These are phyloP conservation scores for Salicornia ramosissima DNA, from an alignment of 148 eudicot species.

Conservation along the genomic window DNA sequence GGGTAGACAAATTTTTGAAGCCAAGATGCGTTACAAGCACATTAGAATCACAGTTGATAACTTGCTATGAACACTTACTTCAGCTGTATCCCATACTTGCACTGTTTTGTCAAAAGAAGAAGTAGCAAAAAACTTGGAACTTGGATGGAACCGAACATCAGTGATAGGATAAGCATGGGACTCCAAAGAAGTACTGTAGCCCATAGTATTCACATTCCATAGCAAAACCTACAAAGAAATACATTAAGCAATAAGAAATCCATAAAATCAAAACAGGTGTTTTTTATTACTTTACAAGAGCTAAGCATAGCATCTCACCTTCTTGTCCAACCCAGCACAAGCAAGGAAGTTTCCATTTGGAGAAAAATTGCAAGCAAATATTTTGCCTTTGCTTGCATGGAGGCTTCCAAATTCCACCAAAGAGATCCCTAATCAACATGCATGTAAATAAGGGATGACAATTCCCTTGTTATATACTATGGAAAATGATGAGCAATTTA, in stretches of 20 bases:
- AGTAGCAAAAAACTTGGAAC: slow-evolving; percentile 42
- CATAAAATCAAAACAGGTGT: not conserved
- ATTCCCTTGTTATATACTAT: not conserved
- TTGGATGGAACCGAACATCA: slow-evolving; percentile 48
- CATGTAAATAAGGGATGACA: slow-evolving; percentile 3
- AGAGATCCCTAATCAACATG: slow-evolving; percentile 16
- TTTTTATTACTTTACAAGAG: not conserved
- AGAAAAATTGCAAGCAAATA: slow-evolving; percentile 48
- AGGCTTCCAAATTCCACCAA: slow-evolving; percentile 23
- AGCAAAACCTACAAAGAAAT: slow-evolving; percentile 30
- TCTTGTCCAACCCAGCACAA: slow-evolving; percentile 49
- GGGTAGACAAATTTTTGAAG: not conserved
- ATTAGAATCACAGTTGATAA: not conserved
- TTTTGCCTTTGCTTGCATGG: slow-evolving; percentile 28
- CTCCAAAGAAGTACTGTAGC: slow-evolving; percentile 10
- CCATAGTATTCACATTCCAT: slow-evolving; percentile 25
- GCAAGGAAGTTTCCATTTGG: slow-evolving; percentile 44
- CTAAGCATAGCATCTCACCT: slow-evolving; percentile 29
- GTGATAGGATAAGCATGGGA: slow-evolving; percentile 33
- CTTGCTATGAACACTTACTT: slow-evolving; percentile 20
- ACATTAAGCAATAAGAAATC: not conserved
- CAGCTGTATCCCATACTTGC: slow-evolving; percentile 44
- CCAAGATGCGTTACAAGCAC: not conserved
- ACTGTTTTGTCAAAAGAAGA: slow-evolving; percentile 49
- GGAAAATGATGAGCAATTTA: not conserved